A percentile compares a stretch with the other conserved stretches of the same genome.
phyloP scores from a whole-genome alignment of 805 yeast genomes.

The Wickerhamomyces subpelliculosus region DNA sequence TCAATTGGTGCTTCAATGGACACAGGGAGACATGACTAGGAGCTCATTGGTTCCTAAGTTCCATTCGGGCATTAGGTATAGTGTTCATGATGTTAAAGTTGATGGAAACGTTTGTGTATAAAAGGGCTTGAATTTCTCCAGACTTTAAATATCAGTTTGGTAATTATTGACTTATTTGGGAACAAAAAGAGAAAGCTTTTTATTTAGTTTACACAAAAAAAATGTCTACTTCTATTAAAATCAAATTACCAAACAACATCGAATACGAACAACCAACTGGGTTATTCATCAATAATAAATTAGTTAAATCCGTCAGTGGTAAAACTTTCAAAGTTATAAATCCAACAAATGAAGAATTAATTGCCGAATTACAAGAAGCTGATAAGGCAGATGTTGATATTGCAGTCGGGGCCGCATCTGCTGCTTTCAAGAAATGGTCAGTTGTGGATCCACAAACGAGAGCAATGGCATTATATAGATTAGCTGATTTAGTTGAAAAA shows the following conservation, averaged over 20 bases:
- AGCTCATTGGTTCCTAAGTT: too few relatives aligned
- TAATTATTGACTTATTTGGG: too few relatives aligned
- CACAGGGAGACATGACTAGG: too few relatives aligned
- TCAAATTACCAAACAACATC: slow-evolving; percentile 51
- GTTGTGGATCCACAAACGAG: slow-evolving; percentile 38
- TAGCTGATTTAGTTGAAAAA: slow-evolving; percentile 44
- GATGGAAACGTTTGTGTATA: too few relatives aligned
- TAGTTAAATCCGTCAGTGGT: slow-evolving; percentile 45
- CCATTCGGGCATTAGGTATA: too few relatives aligned
- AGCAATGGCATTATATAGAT: slow-evolving; percentile 32
- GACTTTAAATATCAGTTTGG: not conserved
- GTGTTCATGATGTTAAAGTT: too few relatives aligned
- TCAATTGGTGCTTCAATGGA: too few relatives aligned
- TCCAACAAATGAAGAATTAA: slow-evolving; percentile 57
- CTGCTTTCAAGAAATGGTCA: slow-evolving; percentile 54
- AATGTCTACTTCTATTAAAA: slow-evolving; percentile 10
- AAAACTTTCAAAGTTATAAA: slow-evolving; percentile 49
- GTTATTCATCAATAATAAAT: slow-evolving; percentile 57
- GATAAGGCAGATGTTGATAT: slow-evolving; percentile 41
- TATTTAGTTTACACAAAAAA: too few relatives aligned
- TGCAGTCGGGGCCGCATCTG: slow-evolving; percentile 59
- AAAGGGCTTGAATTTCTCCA: not conserved
- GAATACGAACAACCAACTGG: slow-evolving; percentile 56
- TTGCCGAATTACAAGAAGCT: slow-evolving; percentile 48
- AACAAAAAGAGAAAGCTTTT: too few relatives aligned